These are phyloP conservation scores for Pseudogymnoascus sp. DNA, from an alignment of 2,329 filamentous ascomycete species.

Conservation along the genomic window DNA sequence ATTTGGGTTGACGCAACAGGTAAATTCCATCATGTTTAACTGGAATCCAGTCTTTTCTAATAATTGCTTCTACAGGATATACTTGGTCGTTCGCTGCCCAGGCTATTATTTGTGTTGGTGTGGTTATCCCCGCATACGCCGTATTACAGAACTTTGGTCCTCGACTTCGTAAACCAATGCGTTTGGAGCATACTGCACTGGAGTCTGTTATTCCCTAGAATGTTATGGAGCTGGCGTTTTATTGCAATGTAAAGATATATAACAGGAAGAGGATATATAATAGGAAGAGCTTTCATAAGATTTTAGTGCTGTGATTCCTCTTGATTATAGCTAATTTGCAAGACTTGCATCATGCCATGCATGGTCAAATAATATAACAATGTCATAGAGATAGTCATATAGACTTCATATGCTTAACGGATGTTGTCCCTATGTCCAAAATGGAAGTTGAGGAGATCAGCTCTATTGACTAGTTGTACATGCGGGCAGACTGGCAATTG, in stretches of 20 bases:
- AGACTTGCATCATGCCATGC: neutral
- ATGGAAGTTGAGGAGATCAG: neutral
- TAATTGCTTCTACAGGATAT: slow-evolving; percentile 13
- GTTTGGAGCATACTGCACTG: neutral
- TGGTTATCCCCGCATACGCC: slow-evolving; percentile 19
- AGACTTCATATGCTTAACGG: neutral
- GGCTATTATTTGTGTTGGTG: slow-evolving; percentile 24
- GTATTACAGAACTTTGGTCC: slow-evolving; percentile 21
- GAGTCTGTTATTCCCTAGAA: neutral
- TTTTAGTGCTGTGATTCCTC: neutral
- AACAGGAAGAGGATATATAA: neutral
- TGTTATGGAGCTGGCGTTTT: neutral
- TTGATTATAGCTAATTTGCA: neutral
- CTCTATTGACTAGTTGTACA: neutral
- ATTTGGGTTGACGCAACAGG: slow-evolving; percentile 21
- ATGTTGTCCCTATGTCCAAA: neutral
- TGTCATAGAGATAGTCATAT: neutral
- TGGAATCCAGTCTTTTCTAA: neutral
- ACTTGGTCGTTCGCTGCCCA: slow-evolving; percentile 26
- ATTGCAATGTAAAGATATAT: neutral
- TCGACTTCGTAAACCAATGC: slow-evolving; percentile 14
- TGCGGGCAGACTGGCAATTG: neutral
- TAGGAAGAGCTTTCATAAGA: neutral
- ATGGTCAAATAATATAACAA: neutral
- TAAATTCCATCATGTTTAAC: neutral